Evolutionary conservation across 768 basidiomycete genomes (phyloP).

Genomic region (Lactifluus hygrophoroides): DNA sequence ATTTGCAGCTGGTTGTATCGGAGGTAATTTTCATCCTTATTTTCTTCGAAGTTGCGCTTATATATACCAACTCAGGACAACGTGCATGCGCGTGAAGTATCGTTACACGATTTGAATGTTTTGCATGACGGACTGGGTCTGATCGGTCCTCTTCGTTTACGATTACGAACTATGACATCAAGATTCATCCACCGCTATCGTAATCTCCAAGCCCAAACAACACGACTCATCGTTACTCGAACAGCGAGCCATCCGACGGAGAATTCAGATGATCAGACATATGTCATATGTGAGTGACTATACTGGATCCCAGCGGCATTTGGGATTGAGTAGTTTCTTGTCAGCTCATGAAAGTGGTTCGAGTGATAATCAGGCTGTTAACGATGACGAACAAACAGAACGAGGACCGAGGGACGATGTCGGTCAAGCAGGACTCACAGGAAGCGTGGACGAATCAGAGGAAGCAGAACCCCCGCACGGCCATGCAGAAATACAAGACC

Average conservation of each 20-base stretch:
- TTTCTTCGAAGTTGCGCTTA: background rate
- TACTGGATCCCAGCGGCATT: background rate
- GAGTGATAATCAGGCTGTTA: background rate
- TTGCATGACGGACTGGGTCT: slow-evolving; percentile 21
- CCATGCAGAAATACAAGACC: slow-evolving; percentile 2
- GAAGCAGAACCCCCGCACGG: background rate
- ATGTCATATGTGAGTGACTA: background rate
- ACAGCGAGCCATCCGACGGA: background rate
- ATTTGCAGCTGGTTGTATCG: slow-evolving; percentile 52
- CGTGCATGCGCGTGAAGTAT: slow-evolving; percentile 21
- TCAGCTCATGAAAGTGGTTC: background rate
- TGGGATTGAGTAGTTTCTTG: background rate
- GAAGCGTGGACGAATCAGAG: background rate
- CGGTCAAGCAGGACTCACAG: background rate
- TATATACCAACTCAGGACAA: slow-evolving; percentile 16
- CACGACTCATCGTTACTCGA: background rate
- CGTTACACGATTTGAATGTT: slow-evolving; percentile 20
- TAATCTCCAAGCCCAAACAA: slow-evolving; percentile 12
- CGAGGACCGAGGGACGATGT: background rate
- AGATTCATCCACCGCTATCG: slow-evolving; percentile 21
- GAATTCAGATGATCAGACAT: background rate
- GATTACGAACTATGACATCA: slow-evolving; percentile 13
- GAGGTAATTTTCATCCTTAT: slow-evolving; percentile 39
- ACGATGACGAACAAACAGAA: background rate
- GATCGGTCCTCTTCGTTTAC: slow-evolving; percentile 18